Percentiles rank a stretch among this genome's conserved stretches.
Evolutionary conservation across 371 early-diverging fungal species (phyloP).

Genomic region (Rhizopus delemar): DNA sequence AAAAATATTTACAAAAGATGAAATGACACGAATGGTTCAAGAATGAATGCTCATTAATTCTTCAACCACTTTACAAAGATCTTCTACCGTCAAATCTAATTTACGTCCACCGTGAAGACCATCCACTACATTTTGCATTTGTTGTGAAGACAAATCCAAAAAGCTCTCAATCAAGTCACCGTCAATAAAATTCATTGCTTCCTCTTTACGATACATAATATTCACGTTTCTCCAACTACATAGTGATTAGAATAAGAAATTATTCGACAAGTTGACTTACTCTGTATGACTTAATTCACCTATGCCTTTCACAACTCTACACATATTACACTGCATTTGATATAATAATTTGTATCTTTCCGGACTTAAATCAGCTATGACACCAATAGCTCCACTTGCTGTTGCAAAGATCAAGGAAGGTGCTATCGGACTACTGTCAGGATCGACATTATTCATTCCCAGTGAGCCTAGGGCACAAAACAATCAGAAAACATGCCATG

Average conservation of each 20-base stretch:
- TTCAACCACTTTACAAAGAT: conserved; percentile 53
- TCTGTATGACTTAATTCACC: conserved; percentile 67
- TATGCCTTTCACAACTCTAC: conserved; percentile 58
- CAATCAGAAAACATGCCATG: not conserved
- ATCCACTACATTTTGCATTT: conserved; percentile 65
- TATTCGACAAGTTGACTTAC: conserved; percentile 42
- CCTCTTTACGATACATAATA: conserved; percentile 56
- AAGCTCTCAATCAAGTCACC: conserved; percentile 91
- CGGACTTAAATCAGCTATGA: conserved; percentile 69
- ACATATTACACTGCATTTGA: conserved; percentile 75
- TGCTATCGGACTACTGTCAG: conserved; percentile 52
- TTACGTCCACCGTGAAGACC: conserved; percentile 49
- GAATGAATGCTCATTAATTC: conserved; percentile 53
- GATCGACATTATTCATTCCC: conserved; percentile 69
- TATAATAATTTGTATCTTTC: conserved; percentile 65
- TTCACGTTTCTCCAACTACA: conserved; percentile 69
- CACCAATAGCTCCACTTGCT: conserved; percentile 79
- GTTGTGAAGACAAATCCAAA: conserved; percentile 68
- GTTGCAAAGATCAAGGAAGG: conserved; percentile 75
- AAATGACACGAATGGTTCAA: conserved; percentile 10
- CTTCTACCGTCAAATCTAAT: conserved; percentile 46
- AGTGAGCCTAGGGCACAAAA: conserved; percentile 58
- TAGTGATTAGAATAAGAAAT: not conserved
- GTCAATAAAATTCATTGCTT: conserved; percentile 77
- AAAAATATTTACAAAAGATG: not conserved